phyloP scores from a whole-genome alignment of 306 rosid genomes.

The Astragalus membranaceus region DNA sequence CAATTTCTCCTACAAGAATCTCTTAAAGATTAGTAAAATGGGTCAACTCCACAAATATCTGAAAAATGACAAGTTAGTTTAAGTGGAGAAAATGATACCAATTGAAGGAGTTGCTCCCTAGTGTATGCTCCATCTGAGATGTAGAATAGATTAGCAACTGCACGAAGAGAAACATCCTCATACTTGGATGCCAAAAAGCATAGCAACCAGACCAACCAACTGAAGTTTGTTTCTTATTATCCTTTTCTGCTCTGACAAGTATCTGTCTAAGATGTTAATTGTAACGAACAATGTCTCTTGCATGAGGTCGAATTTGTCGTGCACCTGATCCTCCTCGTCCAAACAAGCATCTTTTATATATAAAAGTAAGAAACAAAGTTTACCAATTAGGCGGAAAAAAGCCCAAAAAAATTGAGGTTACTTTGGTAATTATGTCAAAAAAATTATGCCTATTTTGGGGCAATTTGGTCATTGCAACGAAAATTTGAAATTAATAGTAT shows the following conservation, averaged over 20 bases:
- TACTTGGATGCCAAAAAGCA: conserved; percentile 98
- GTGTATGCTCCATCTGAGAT: conserved; percentile 89
- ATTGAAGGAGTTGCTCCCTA: conserved; percentile 64
- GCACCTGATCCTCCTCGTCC: conserved; percentile 71
- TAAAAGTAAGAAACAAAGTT: too few relatives aligned
- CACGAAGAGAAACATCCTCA: conserved; percentile 84
- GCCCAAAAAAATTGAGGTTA: too few relatives aligned
- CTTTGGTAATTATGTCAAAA: too few relatives aligned
- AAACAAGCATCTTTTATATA: background rate
- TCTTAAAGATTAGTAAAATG: background rate
- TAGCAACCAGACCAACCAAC: conserved; percentile 88
- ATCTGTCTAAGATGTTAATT: conserved; percentile 72
- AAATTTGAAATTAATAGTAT: conserved; percentile 15
- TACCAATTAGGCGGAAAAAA: too few relatives aligned
- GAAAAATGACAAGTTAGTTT: background rate
- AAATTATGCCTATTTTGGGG: too few relatives aligned
- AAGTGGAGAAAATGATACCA: conserved; percentile 39
- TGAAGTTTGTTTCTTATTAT: conserved; percentile 88
- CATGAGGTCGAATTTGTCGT: conserved; percentile 84
- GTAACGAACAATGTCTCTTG: conserved; percentile 93
- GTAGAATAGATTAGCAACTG: conserved; percentile 72
- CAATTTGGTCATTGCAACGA: too few relatives aligned
- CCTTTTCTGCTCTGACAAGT: conserved; percentile 49
- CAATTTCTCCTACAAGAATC: conserved; percentile 57
- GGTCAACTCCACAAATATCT: background rate